Conservation (phyloP, 2,329 filamentous ascomycete genomes). For the Penicillium polonicum region DNA sequence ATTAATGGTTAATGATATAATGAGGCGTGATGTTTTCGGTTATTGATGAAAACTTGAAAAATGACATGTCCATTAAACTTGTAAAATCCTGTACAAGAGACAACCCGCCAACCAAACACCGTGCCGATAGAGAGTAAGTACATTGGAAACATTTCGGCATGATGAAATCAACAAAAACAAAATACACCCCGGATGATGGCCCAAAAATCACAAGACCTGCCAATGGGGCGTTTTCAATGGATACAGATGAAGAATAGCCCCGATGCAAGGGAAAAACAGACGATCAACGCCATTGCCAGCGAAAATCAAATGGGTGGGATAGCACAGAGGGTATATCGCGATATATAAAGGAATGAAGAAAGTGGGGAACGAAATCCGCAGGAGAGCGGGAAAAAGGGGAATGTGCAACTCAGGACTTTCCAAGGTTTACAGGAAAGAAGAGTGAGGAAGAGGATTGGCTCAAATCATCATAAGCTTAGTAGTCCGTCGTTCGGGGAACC, state of each 20-base stretch:
- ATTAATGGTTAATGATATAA: conserved; percentile 2
- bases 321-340: conserved; percentile 26
- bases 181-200: conserved; percentile 2
- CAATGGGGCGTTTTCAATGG: not conserved
- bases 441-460: conserved; percentile 14
- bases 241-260: conserved; percentile 8
- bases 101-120: conserved; percentile 14
- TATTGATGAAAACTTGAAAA: not conserved
- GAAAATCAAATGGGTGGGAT: conserved; percentile 10
- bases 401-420: not conserved
- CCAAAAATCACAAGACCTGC: not conserved
- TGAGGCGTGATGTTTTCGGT: conserved; percentile 5
- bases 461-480: conserved; percentile 52
- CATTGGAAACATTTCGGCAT: conserved; percentile 20
- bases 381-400: not conserved
- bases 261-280: conserved; percentile 4
- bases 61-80: conserved; percentile 6
- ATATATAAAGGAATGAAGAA: conserved; percentile 19
- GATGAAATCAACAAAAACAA: conserved; percentile 1
- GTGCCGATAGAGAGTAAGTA: conserved; percentile 11
- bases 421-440: not conserved
- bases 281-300: conserved; percentile 18
- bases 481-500: conserved; percentile 50
- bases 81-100: conserved; percentile 1
- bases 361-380: not conserved